Conservation (phyloP, 116 monocot genomes). For the Cymodocea nodosa region DNA sequence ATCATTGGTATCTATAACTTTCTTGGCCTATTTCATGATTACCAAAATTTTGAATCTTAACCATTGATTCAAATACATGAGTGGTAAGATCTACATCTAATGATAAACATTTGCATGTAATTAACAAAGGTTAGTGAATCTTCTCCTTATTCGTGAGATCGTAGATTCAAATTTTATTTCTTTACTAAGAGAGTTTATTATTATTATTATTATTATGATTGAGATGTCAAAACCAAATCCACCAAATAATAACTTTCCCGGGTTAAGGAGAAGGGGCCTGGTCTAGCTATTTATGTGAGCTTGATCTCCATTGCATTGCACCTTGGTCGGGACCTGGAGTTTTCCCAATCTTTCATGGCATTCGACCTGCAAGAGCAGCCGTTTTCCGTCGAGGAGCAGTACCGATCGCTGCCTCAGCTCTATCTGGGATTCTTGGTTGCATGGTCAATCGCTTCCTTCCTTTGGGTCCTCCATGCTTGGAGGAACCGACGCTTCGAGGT, state of each 20-base stretch:
- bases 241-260: not conserved
- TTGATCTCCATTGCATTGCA: not conserved
- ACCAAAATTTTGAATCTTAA: too few species aligned
- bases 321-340: not conserved
- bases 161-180: too few species aligned
- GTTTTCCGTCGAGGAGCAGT: slow-evolving; percentile 15
- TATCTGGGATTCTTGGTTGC: slow-evolving; percentile 45
- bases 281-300: not conserved
- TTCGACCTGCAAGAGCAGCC: not conserved
- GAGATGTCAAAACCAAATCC: slow-evolving; percentile 5
- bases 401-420: slow-evolving; percentile 46
- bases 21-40: too few species aligned
- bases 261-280: not conserved
- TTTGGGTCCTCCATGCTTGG: slow-evolving; percentile 56
- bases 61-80: too few species aligned
- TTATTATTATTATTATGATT: too few species aligned
- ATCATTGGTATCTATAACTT: too few species aligned
- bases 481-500: slow-evolving; percentile 73
- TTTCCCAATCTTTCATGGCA: not conserved
- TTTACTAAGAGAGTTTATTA: too few species aligned
- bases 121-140: too few species aligned
- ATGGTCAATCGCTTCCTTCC: slow-evolving; percentile 61
- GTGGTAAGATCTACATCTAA: too few species aligned
- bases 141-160: too few species aligned
- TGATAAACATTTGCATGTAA: too few species aligned